A percentile compares a stretch with the other conserved stretches of the same genome.
Conservation (phyloP, 2,329 filamentous ascomycete genomes). For the Colletotrichum abscissum region DNA sequence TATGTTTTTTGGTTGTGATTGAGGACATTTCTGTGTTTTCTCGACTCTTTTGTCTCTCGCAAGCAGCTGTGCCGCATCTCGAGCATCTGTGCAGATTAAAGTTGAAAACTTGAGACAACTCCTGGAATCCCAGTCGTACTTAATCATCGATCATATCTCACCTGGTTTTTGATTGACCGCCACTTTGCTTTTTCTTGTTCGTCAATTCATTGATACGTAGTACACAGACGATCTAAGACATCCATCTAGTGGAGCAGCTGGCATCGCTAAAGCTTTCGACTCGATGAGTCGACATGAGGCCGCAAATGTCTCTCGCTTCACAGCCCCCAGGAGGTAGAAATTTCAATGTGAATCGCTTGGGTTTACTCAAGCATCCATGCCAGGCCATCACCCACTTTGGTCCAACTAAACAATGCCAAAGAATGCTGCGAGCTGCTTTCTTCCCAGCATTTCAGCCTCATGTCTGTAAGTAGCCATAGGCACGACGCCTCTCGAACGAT, state of each 20-base stretch:
- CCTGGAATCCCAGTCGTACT: no score
- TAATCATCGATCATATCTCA: not conserved
- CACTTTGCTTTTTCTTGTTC: not conserved
- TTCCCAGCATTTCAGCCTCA: not conserved
- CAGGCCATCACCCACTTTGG: not conserved
- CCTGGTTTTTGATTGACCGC: constrained; percentile 1
- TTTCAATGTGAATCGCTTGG: not conserved
- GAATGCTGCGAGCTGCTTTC: not conserved
- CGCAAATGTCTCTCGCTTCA: not conserved
- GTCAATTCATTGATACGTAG: not conserved
- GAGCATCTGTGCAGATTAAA: not conserved
- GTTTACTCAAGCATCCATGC: not conserved
- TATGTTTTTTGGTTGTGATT: not conserved
- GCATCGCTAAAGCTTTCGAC: not conserved
- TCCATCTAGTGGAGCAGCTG: not conserved
- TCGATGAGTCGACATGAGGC: not conserved
- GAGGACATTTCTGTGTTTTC: no score
- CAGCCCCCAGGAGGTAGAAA: not conserved
- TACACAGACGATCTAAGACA: not conserved
- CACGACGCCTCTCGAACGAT: not conserved
- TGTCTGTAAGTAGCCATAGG: not conserved
- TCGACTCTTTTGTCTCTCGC: not conserved
- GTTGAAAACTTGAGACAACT: not conserved
- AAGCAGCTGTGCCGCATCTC: not conserved
- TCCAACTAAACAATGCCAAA: not conserved